Conservation (phyloP, 495 filamentous ascomycete species). For the Penicillium fimorum region DNA sequence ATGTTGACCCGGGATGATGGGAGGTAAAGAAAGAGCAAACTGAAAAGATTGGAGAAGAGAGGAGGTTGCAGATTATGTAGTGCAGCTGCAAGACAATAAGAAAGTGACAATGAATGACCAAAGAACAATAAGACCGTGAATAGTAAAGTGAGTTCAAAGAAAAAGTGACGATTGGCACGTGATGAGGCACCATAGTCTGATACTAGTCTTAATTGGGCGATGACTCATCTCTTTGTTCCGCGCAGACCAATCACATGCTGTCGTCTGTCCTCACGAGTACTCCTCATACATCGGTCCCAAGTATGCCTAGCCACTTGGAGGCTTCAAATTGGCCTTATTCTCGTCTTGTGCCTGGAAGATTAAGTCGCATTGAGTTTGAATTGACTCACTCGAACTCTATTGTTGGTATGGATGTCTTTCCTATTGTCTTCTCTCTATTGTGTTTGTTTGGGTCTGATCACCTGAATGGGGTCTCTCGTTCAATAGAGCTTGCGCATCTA, state of each 20-base stretch:
- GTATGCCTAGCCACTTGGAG: conserved; percentile 9
- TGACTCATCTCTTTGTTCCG: conserved; percentile 15
- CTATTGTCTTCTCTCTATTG: neutral
- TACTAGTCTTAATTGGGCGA: neutral
- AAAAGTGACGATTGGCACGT: conserved; percentile 33
- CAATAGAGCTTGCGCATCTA: conserved; percentile 21
- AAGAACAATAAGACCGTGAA: conserved; percentile 12
- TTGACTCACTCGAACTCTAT: conserved; percentile 9
- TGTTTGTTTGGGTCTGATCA: neutral
- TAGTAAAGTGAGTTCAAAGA: conserved; percentile 21
- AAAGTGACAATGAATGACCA: conserved; percentile 7
- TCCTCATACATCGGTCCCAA: conserved; percentile 25
- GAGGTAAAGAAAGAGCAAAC: conserved; percentile 3
- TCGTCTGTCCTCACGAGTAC: conserved; percentile 38
- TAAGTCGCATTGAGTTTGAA: conserved; percentile 12
- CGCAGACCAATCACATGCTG: conserved; percentile 37
- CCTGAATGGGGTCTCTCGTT: neutral
- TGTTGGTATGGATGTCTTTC: conserved; percentile 4
- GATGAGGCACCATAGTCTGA: conserved; percentile 9
- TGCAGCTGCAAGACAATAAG: conserved; percentile 1
- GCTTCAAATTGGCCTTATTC: conserved; percentile 26
- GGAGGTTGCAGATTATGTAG: neutral
- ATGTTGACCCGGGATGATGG: neutral
- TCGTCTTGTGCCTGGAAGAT: conserved; percentile 12
- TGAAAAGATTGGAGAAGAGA: conserved; percentile 3